Conservation (phyloP, 2,329 filamentous ascomycete genomes). For the Emericellopsis cladophorae region DNA sequence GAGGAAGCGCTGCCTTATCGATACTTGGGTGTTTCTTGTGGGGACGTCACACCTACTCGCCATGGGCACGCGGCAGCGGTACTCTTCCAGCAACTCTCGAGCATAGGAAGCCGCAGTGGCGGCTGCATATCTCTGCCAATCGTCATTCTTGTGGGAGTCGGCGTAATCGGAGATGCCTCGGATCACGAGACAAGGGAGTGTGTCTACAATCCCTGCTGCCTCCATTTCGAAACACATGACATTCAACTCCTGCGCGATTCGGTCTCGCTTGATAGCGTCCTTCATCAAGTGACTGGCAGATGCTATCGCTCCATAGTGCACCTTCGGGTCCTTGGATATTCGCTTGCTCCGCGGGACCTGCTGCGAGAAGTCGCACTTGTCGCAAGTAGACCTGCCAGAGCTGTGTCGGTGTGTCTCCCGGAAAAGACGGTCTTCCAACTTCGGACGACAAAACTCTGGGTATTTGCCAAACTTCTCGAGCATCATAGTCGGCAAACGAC, state of each 20-base stretch:
- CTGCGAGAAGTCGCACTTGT: background rate
- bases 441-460: background rate
- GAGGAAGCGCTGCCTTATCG: background rate
- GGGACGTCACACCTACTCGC: background rate
- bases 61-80: background rate
- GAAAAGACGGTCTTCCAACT: background rate
- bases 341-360: background rate
- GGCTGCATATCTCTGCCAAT: background rate
- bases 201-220: slow-evolving; percentile 10
- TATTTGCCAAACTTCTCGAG: background rate
- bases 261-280: slow-evolving; percentile 13
- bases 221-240: slow-evolving; percentile 14
- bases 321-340: background rate
- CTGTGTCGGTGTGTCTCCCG: background rate
- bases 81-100: slow-evolving; percentile 2
- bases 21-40: background rate
- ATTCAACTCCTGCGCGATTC: slow-evolving; percentile 5
- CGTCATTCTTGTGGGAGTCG: slow-evolving; percentile 1
- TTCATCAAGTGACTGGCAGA: slow-evolving; percentile 21
- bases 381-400: background rate
- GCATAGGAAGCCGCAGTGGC: slow-evolving; percentile 8
- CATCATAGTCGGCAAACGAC: background rate
- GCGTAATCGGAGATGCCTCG: slow-evolving; percentile 6
- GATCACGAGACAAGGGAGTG: slow-evolving; percentile 17
- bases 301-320: slow-evolving; percentile 10